Base-by-base conservation (phyloP, 1,139 yeast species). In the Yamadazyma taylorii region DNA sequence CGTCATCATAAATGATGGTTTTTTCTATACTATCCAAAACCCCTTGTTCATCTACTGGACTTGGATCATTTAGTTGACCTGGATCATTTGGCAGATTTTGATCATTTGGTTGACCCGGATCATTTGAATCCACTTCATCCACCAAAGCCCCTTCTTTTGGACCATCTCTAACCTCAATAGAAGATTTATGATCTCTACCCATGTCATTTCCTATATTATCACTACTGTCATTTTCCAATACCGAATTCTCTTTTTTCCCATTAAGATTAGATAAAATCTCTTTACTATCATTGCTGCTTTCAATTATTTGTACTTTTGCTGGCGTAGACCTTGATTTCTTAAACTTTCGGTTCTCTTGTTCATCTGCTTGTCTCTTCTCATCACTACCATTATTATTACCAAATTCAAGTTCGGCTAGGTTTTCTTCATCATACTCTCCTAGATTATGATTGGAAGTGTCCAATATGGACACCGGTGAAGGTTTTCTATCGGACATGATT, bases 351-450 rank as follows among this genome's bases (percentile, higher is more conserved):
- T 19, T 19, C 8, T 19, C 15, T 24, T 40, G 33, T 27, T 30
- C 31, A 16, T 17, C 23, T 5, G 10, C 13, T 17, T 32, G 24
- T 8, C 27, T 30, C 24, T 40, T 38, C 3, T 6, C 17, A 14
- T 40, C 41, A 24, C 39, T 39, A 3, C 28, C 27, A 22, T 31
- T 26, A 12, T 17, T 17, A 3, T 30, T 23, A 12, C 30, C 23
- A 3, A 37, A 17, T 35, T 45, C 36, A 2, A 21, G 28, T 29
- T 64, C 69, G 3, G 51, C 54, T 7, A 68, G 33, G 40, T 67
- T 62, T 3, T 51, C 51, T 35, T 64, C 73, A 7, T 58, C 67
- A 39, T 67, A 68, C 28, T 66, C 69, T 12, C 69, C 71, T 8
- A 63, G 44, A 28, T 65, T 60, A 24, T 65, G 67, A 30, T 60